Base-by-base conservation (phyloP, 768 basidiomycete genomes). In the Kockovaella imperatae region DNA sequence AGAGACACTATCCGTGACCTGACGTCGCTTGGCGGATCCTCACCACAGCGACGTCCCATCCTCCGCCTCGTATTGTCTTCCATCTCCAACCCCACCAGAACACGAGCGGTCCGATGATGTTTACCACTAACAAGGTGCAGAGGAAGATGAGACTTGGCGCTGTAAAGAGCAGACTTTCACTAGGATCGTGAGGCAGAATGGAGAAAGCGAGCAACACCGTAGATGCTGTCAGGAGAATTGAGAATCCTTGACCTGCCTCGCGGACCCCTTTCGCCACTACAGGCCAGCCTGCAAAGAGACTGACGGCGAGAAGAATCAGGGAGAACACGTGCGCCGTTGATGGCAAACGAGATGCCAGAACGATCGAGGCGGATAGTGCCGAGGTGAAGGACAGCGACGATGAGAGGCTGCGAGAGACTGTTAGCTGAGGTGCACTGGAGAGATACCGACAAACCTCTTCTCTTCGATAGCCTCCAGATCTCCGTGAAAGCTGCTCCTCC, bases 351-450 rank as follows among this genome's bases (percentile, higher is more conserved):
- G 90, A 95, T 26, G 90, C 88, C 53, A 96, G 76, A 47, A 97
- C 91, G 38, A 95, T 85, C 26, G 86, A 87, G 15, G 87, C 86
- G 35, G 87, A 90, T 50, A 95, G 82, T 26, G 87, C 87, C 36
- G 90, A 90, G 2, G 73, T 74, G 40, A 74, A 60, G 17, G 71
- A 70, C 0, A 74, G 49, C 5, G 69, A 71, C 1, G 66, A 70
- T n/a, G 67, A 54, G n/a, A 72, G 56, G 45, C 68, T 70, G 25
- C 6, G 15, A 35, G 15, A n/a, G 17, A 21, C 39, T 39, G 20
- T 20, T 4, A 23, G 42, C 7, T 31, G 5, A 14, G 23, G 31
- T 35, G 13, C 21, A 4, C n/a, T 21, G 20, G 18, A n/a, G 14
- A 28, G 24, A 6, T 26, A 32, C 4, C 3, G 50, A 7, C 4